A percentile compares a stretch with the other conserved stretches of the same genome.
Conservation (phyloP, 2,329 filamentous ascomycete species). For the Ophiostoma australiae region DNA sequence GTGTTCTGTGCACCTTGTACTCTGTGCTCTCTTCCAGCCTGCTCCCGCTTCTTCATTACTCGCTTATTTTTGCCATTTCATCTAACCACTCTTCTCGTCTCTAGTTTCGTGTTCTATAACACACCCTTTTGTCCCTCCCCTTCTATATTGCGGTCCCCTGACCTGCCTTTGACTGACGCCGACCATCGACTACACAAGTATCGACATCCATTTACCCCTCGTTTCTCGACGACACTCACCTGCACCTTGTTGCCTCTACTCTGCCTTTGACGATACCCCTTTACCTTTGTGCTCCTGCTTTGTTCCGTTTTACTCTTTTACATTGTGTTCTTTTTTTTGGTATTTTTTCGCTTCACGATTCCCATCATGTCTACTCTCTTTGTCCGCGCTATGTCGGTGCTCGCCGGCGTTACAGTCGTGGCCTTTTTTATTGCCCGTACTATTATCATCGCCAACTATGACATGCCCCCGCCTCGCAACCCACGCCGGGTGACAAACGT, state of each 20-base stretch:
- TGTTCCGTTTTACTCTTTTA: neutral
- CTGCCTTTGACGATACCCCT: constrained; percentile 9
- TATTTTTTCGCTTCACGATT: neutral
- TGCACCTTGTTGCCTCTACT: neutral
- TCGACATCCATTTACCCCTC: constrained; percentile 1
- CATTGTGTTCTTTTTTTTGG: neutral
- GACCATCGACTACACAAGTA: neutral
- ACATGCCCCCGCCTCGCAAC: neutral
- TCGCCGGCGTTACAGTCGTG: constrained; percentile 18
- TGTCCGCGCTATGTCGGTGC: constrained; percentile 22
- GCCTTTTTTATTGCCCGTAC: constrained; percentile 20
- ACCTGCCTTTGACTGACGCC: too few relatives aligned
- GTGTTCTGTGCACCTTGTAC: neutral
- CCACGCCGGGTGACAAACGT: neutral
- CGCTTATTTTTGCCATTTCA: constrained; percentile 12
- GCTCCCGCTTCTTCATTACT: neutral
- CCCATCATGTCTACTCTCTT: constrained; percentile 8
- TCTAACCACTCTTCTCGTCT: neutral
- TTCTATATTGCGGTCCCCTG: neutral
- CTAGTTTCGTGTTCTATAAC: neutral
- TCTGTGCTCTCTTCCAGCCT: neutral
- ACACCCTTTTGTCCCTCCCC: neutral
- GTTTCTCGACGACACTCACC: neutral
- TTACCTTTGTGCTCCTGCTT: neutral
- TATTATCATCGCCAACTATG: constrained; percentile 9